Base-by-base conservation (phyloP, 2,329 filamentous ascomycete genomes). In the Torrubiella hemipterigena region DNA sequence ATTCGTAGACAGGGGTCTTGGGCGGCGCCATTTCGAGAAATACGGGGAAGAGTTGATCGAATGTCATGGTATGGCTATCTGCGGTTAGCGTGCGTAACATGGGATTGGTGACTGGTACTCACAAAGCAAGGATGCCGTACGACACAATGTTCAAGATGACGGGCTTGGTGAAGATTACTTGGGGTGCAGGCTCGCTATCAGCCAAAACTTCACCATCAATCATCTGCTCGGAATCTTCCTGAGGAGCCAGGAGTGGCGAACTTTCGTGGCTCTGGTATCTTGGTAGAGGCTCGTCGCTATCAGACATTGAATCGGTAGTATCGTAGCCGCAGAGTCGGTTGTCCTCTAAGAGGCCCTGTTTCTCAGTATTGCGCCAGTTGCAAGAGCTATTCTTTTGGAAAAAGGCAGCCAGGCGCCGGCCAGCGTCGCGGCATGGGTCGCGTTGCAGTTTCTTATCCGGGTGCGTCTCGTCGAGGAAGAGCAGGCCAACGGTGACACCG, bases 381-480 rank as follows among this genome's bases (percentile, higher is more conserved):
- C 58, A 51, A 33, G 54, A 51, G 33, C 41, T 23, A 17, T 46
- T 37, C 17, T 42, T 38, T 2, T 52, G 46, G 9, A 71, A 43
- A 31, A 62, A 54, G 5, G 56, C 56, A 13, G 74, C 40, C 22
- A 96, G 61, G 65, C 76, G 81, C 46, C 77, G 68, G 36, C 91
- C 89, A 15, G 84, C 49, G 49, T 89, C 81, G 11, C 81, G 56
- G 5, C 89, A 87, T 21, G 70, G 63, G 53, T 98, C 91, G 27
- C 72, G 73, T 34, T 77, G 68, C 42, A 76, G 56, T 59, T 82
- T 93, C 62, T 81, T 81, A 51, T 82, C 76, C 30, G 77, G 71
- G 50, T 98, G 91, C 2, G 91, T 96, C 60, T 98, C 91, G 51
- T 98, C 86, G 33, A 98, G 65, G 49, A 94, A 95, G 14, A 95